phyloP scores from a whole-genome alignment of 345 rosid genomes.

The Dovyalis caffra region DNA sequence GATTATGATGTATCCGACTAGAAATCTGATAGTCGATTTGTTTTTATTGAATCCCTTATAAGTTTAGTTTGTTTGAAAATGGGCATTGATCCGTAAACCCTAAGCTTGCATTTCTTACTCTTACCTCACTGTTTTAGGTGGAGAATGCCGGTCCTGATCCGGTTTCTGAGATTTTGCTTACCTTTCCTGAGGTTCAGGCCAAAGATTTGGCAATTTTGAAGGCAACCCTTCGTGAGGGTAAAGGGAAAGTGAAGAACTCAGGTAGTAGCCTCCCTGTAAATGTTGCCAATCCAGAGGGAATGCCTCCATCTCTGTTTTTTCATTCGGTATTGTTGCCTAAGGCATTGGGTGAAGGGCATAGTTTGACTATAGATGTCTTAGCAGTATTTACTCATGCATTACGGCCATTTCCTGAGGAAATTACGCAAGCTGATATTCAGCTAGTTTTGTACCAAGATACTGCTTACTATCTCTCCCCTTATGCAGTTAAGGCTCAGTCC shows the following conservation, averaged over 20 bases:
- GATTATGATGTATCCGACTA: background rate
- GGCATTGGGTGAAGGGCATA: conserved; percentile 53
- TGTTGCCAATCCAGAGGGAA: conserved; percentile 39
- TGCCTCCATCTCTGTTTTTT: conserved; percentile 56
- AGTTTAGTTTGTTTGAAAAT: background rate
- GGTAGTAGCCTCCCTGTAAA: conserved; percentile 46
- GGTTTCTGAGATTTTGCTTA: conserved; percentile 67
- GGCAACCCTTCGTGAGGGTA: conserved; percentile 52
- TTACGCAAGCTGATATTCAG: conserved; percentile 81
- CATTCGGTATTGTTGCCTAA: conserved; percentile 66
- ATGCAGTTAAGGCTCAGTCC: conserved; percentile 66
- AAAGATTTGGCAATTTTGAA: conserved; percentile 67
- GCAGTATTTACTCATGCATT: conserved; percentile 60
- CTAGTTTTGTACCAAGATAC: conserved; percentile 81
- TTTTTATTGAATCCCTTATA: background rate
- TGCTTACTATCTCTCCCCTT: conserved; percentile 75
- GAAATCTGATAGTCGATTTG: background rate
- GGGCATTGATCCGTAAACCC: background rate
- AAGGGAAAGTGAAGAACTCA: conserved; percentile 58
- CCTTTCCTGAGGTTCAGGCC: conserved; percentile 66
- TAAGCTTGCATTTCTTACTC: background rate
- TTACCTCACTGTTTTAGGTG: conserved; percentile 36
- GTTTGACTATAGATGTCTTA: conserved; percentile 58
- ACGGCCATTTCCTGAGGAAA: conserved; percentile 82
- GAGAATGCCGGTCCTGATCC: conserved; percentile 62